Conservation (phyloP, 768 basidiomycete genomes). For the Tylopilus felleus region DNA sequence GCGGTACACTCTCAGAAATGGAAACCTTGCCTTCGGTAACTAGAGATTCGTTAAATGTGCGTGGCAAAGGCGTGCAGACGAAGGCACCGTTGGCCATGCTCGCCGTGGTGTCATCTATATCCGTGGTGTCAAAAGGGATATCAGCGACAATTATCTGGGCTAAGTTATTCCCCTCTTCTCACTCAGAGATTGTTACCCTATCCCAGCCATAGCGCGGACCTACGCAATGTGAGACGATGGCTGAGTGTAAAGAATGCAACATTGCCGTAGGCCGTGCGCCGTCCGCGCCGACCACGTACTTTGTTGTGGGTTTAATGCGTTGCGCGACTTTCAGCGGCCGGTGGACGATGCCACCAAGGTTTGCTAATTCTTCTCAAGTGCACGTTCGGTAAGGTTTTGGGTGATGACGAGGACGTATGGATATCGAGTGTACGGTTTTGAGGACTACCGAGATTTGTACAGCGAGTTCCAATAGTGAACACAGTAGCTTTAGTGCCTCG, state of each 20-base stretch:
- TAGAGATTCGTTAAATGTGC: conserved; percentile 20
- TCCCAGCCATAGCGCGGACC: conserved; percentile 41
- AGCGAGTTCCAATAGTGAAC: conserved; percentile 29
- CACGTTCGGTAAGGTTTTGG: neutral
- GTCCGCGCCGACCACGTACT: conserved; percentile 38
- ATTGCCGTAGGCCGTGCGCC: conserved; percentile 28
- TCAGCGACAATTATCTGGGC: conserved; percentile 47
- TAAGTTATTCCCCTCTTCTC: conserved; percentile 27
- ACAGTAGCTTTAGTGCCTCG: conserved; percentile 33
- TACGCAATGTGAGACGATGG: conserved; percentile 12
- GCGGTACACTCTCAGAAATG: conserved; percentile 32
- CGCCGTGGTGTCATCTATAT: conserved; percentile 7
- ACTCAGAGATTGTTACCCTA: conserved; percentile 36
- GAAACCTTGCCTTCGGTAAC: conserved; percentile 1
- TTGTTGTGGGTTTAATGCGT: neutral
- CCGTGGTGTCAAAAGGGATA: conserved; percentile 31
- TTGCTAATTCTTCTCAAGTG: conserved; percentile 29
- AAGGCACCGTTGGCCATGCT: conserved; percentile 28
- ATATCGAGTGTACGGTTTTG: conserved; percentile 36
- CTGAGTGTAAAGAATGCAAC: neutral
- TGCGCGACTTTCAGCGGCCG: neutral
- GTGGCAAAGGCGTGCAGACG: conserved; percentile 36
- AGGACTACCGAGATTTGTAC: neutral
- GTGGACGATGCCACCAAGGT: conserved; percentile 22
- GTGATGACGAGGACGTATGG: conserved; percentile 31